Percentiles rank a stretch among this genome's conserved stretches.
phyloP scores from a whole-genome alignment of 1,284 basidiomycete species.

The Coniferiporia sulphurascens region DNA sequence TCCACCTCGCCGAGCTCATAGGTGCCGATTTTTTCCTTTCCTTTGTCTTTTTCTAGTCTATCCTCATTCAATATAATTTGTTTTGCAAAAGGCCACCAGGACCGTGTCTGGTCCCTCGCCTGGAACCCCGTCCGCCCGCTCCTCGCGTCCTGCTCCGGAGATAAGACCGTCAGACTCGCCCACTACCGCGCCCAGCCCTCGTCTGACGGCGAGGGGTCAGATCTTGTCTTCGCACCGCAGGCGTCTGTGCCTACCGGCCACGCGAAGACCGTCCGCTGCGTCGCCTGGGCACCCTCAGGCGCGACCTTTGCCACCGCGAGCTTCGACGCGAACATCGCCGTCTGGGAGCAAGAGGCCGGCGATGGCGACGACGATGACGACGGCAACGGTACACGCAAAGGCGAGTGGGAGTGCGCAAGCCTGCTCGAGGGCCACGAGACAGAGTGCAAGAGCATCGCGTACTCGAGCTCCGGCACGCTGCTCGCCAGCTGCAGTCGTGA shows the following conservation, averaged over 20 bases:
- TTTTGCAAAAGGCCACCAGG: constrained; percentile 65
- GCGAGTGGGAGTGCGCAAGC: constrained; percentile 84
- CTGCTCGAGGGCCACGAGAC: constrained; percentile 95
- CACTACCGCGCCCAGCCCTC: constrained; percentile 39
- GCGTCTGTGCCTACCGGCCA: constrained; percentile 80
- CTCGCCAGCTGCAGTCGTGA: constrained; percentile 93
- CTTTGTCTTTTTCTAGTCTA: neutral
- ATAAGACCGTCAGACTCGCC: constrained; percentile 88
- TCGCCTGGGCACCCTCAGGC: constrained; percentile 91
- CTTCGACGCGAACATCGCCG: constrained; percentile 89
- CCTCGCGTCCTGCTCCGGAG: constrained; percentile 90
- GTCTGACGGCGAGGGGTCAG: constrained; percentile 25
- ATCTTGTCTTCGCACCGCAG: constrained; percentile 47
- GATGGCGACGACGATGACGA: constrained; percentile 32
- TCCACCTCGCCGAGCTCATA: neutral
- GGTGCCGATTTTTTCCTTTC: neutral
- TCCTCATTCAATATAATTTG: neutral
- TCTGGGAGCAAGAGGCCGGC: constrained; percentile 74
- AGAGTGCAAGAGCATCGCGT: constrained; percentile 94
- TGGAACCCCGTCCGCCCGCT: constrained; percentile 87
- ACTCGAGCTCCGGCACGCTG: constrained; percentile 74
- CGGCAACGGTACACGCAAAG: constrained; percentile 31
- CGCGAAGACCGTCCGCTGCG: constrained; percentile 82
- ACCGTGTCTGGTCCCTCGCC: constrained; percentile 84
- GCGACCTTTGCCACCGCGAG: constrained; percentile 89